phyloP scores from a whole-genome alignment of 768 basidiomycete genomes.

The Lactifluus rugatus region DNA sequence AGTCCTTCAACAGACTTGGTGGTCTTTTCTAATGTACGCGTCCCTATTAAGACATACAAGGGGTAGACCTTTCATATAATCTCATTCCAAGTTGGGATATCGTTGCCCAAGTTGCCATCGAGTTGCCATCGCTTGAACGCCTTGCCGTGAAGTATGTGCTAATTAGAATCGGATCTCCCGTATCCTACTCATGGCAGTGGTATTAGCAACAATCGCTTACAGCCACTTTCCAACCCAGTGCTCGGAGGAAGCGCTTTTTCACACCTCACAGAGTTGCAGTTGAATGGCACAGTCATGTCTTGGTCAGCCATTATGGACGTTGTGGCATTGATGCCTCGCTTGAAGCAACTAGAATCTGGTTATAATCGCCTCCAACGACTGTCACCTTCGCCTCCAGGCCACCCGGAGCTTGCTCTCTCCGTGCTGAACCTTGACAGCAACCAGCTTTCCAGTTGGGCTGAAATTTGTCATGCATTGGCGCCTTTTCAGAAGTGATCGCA shows the following conservation, averaged over 20 bases:
- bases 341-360: constrained; percentile 56
- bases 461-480: constrained; percentile 32
- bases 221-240: constrained; percentile 27
- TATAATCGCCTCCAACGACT: constrained; percentile 48
- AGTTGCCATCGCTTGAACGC: constrained; percentile 51
- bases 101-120: constrained; percentile 50
- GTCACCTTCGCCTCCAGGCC: neutral
- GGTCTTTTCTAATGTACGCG: constrained; percentile 13
- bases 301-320: constrained; percentile 60
- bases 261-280: constrained; percentile 51
- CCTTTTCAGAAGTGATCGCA: constrained; percentile 7
- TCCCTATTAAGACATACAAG: constrained; percentile 26
- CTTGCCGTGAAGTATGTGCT: constrained; percentile 69
- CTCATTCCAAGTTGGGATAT: constrained; percentile 64
- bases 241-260: constrained; percentile 37
- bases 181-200: constrained; percentile 17
- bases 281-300: constrained; percentile 61
- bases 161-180: constrained; percentile 5
- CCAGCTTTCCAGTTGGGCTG: constrained; percentile 45
- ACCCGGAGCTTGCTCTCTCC: constrained; percentile 26
- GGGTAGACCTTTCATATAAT: constrained; percentile 71
- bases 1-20: constrained; percentile 25
- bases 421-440: constrained; percentile 68
- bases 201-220: constrained; percentile 45
- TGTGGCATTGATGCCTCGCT: constrained; percentile 41